Evolutionary conservation across 352 stramenopile genomes (phyloP).

Genomic region (Aphanomyces astaci): DNA sequence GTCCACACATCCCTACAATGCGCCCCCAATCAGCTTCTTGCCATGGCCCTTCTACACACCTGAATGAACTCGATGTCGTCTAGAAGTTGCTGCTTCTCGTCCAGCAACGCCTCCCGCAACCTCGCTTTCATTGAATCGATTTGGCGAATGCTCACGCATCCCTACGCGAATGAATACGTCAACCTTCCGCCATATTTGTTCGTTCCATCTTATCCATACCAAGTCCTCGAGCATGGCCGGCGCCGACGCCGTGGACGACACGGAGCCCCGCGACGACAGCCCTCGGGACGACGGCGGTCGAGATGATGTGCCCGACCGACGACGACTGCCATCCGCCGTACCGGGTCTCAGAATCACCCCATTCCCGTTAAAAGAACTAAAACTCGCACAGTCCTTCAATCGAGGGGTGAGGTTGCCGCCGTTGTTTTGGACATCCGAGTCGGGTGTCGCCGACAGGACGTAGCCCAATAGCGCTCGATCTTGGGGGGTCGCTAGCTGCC

Average conservation of each 20-base stretch:
- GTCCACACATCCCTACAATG: conserved; percentile 61
- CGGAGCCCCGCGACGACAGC: conserved; percentile 57
- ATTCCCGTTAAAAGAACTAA: conserved; percentile 14
- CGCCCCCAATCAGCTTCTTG: not conserved
- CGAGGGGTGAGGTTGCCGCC: conserved; percentile 35
- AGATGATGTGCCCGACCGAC: conserved; percentile 26
- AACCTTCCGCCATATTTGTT: no score
- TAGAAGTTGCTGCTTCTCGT: conserved; percentile 54
- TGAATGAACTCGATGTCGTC: conserved; percentile 83
- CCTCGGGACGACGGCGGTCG: conserved; percentile 31
- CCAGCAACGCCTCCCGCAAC: conserved; percentile 42
- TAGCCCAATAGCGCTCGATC: conserved; percentile 56
- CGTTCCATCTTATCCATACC: conserved; percentile 28
- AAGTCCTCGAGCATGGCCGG: conserved; percentile 50
- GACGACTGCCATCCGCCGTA: conserved; percentile 37
- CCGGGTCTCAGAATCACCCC: conserved; percentile 36
- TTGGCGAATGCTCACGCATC: conserved; percentile 50
- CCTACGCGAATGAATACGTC: no score
- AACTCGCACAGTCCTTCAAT: conserved; percentile 32
- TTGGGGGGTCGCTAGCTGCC: conserved; percentile 33
- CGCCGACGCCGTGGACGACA: conserved; percentile 47
- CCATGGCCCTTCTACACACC: conserved; percentile 25
- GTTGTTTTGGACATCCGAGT: conserved; percentile 22
- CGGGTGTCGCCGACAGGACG: conserved; percentile 29
- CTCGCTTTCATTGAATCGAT: conserved; percentile 64